Evolutionary conservation across 768 basidiomycete genomes (phyloP), one percentile per base, ranked within the genome.

Genomic region (Auricularia sp.): DNA sequence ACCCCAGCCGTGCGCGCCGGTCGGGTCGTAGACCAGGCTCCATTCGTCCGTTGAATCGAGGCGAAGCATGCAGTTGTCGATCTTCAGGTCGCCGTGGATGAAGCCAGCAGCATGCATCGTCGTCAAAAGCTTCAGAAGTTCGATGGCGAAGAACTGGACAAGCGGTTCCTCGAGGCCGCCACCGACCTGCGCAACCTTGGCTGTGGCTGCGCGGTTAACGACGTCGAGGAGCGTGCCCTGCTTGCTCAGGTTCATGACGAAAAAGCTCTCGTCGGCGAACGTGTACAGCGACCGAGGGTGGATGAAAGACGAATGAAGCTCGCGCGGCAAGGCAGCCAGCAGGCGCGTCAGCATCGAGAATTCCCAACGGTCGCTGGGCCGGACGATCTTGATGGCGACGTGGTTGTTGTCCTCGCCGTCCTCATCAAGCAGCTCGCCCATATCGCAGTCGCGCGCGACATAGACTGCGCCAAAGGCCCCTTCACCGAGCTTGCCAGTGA

Each of bases 401-500:
- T 85, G 77, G 16, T 83, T 80, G 18, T 77, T 71, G 21, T 78
- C 78, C 8, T 85, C 85, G 16, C 81, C 81, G 44, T 83, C 81
- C 1, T 82, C 82, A 3, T 83, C 81, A 67, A 69, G 13, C 72
- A 59, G 39, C 8, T n/a, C 16, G 29, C 8, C 3, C 24, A 29
- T 29, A 7, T 34, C 33, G 24, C 64, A 24, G 64, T 76, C 74
- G 64, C 82, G 81, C 3, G 90, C 92, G 67, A 88, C 84, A 79
- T 96, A 99, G n/a, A 99, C 97, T 3, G 89, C 84, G 2, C 96
- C 97, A 70, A 96, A 99, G 0, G 95, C 93, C 4, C 97, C 97
- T 76, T 99, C 97, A 18, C 97, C 97, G 29, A 99, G 81, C 74
- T 98, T 99, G 67, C 89, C 89, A 3, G 81, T 77, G 3, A 98